These are phyloP conservation scores for Sugiyamaella pinicola DNA, from an alignment of 1,139 yeast genomes.

Conservation along the genomic window DNA sequence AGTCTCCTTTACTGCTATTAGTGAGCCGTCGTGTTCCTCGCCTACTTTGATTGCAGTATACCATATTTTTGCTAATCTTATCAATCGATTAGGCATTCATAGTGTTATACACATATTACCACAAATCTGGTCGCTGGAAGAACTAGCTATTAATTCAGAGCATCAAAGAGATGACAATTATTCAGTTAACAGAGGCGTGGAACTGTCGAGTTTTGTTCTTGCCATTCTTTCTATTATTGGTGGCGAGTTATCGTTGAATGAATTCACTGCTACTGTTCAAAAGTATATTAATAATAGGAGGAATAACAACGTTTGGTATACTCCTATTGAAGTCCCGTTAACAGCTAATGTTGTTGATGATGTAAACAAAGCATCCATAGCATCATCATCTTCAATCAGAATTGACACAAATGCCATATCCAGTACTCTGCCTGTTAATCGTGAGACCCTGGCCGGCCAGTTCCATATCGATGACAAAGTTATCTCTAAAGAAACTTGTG, in stretches of 20 bases:
- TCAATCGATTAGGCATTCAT: constrained; percentile 27
- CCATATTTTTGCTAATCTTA: constrained; percentile 28
- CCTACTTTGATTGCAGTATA: constrained; percentile 28
- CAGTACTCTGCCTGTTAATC: constrained; percentile 15
- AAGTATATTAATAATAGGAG: constrained; percentile 29
- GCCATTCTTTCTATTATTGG: constrained; percentile 33
- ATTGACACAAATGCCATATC: neutral
- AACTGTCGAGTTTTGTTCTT: constrained; percentile 30
- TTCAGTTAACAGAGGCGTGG: constrained; percentile 24
- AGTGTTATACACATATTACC: constrained; percentile 30
- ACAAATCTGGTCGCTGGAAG: constrained; percentile 29
- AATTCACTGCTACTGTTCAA: constrained; percentile 24
- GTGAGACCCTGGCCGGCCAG: constrained; percentile 17
- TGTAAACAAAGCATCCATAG: constrained; percentile 17
- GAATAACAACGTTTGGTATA: constrained; percentile 28
- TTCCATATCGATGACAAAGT: constrained; percentile 12
- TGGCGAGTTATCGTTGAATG: constrained; percentile 24
- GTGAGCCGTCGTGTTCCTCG: constrained; percentile 22
- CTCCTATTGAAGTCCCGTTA: constrained; percentile 25
- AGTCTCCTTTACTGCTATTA: constrained; percentile 27
- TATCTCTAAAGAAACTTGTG: constrained; percentile 22
- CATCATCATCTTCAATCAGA: neutral
- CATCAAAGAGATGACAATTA: neutral
- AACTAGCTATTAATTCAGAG: constrained; percentile 20
- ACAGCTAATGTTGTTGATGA: neutral